Percentiles rank a stretch among this genome's conserved stretches.
phyloP scores from a whole-genome alignment of 1,284 basidiomycete species.

The Ceratobasidium papillatum region DNA sequence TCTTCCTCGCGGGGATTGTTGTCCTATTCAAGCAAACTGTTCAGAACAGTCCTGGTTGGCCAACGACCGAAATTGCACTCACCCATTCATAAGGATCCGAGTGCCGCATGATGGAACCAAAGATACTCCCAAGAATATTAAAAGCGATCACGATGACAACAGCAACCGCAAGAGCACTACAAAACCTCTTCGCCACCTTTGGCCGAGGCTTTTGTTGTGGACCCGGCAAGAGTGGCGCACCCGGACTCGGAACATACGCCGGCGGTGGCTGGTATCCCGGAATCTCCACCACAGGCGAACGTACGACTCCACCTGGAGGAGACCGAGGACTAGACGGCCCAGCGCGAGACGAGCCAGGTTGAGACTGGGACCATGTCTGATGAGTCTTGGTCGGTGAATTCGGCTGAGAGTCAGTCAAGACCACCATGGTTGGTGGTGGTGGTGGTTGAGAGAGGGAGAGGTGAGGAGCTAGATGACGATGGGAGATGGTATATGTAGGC shows the following conservation, averaged over 20 bases:
- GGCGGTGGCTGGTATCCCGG: constrained; percentile 16
- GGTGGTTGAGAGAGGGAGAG: not conserved
- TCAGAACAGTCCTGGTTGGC: not conserved
- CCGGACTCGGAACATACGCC: constrained; percentile 9
- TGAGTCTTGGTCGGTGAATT: constrained; percentile 21
- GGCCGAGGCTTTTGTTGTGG: constrained; percentile 29
- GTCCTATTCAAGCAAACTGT: constrained; percentile 10
- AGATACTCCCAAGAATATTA: not conserved
- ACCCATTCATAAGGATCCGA: constrained; percentile 4
- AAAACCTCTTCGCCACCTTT: constrained; percentile 30
- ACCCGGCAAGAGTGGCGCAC: constrained; percentile 32
- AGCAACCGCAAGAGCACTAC: constrained; percentile 5
- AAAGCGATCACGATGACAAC: constrained; percentile 1
- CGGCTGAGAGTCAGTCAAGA: constrained; percentile 32
- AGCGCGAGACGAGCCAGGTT: constrained; percentile 6
- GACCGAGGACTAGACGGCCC: constrained; percentile 14
- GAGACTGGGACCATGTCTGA: constrained; percentile 15
- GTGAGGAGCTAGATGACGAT: not conserved
- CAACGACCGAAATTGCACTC: not conserved
- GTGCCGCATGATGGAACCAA: not conserved
- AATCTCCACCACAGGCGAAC: not conserved
- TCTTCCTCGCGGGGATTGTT: constrained; percentile 18
- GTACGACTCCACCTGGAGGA: not conserved
- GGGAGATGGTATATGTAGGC: constrained; percentile 2
- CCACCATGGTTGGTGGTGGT: constrained; percentile 34